These are phyloP conservation scores for Verticillium nonalfalfae DNA, from an alignment of 2,329 filamentous ascomycete genomes.

Conservation along the genomic window DNA sequence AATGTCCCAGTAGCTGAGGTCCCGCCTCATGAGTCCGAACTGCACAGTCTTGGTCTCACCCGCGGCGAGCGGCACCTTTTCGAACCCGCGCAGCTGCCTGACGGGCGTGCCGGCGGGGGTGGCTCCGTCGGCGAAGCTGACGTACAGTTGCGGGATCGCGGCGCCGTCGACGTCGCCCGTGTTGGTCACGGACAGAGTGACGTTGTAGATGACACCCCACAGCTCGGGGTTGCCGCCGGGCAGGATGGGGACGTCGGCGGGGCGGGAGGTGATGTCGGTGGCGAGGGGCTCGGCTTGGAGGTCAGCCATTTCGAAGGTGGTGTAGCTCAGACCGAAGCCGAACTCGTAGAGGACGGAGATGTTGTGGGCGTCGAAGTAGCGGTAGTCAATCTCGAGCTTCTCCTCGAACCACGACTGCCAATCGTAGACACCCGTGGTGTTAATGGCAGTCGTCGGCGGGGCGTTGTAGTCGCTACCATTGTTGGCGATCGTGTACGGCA, in stretches of 20 bases:
- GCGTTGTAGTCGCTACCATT: constrained; percentile 41
- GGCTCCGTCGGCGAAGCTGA: constrained; percentile 16
- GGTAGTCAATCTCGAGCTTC: constrained; percentile 48
- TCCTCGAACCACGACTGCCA: constrained; percentile 29
- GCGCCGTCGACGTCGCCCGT: constrained; percentile 16
- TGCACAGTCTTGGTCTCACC: constrained; percentile 23
- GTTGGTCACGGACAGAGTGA: constrained; percentile 34
- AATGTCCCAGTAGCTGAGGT: constrained; percentile 32
- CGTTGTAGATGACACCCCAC: constrained; percentile 32
- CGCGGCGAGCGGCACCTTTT: constrained; percentile 29
- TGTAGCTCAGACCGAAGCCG: constrained; percentile 63
- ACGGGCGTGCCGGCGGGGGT: constrained; percentile 31
- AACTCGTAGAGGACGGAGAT: constrained; percentile 53
- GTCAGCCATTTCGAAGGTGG: constrained; percentile 49
- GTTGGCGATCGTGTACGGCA: constrained; percentile 66
- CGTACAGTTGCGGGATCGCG: constrained; percentile 22
- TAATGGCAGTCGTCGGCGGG: constrained; percentile 32
- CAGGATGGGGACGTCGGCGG: constrained; percentile 19
- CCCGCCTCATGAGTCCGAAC: constrained; percentile 23
- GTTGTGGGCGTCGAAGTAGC: constrained; percentile 58
- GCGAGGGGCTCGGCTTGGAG: constrained; percentile 36
- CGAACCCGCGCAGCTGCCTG: constrained; percentile 37
- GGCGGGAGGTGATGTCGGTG: constrained; percentile 45
- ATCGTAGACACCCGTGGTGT: constrained; percentile 28
- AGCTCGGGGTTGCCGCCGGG: constrained; percentile 47